phyloP scores from a whole-genome alignment of 2,329 filamentous ascomycete genomes.

The Alternaria rosae region DNA sequence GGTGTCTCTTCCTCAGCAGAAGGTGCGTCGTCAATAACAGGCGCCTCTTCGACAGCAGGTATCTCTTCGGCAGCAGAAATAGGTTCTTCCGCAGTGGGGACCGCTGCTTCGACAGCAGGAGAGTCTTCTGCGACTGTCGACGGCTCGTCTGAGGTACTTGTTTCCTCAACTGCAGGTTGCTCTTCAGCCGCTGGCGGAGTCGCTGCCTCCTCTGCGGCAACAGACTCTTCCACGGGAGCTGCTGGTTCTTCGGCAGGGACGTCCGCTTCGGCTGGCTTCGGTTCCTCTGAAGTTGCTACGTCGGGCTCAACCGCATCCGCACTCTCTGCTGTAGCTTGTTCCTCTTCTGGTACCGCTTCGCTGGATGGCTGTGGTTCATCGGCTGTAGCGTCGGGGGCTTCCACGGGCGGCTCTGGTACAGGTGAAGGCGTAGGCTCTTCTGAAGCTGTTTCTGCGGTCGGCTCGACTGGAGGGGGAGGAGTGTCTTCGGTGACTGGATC shows the following conservation, averaged over 20 bases:
- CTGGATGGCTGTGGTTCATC: neutral
- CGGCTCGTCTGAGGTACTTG: neutral
- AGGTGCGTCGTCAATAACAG: neutral
- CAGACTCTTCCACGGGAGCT: neutral
- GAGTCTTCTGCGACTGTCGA: neutral
- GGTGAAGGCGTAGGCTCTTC: too few species aligned
- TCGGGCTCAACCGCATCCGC: neutral
- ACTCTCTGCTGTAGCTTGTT: neutral
- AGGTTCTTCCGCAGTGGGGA: too few species aligned
- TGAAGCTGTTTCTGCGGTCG: neutral
- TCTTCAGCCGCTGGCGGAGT: neutral
- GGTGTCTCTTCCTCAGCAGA: neutral
- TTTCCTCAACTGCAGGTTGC: neutral
- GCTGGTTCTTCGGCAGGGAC: neutral
- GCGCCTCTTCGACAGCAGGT: neutral
- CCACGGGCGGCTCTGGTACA: neutral
- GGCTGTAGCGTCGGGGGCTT: neutral
- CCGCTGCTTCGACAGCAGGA: neutral
- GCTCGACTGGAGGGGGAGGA: neutral
- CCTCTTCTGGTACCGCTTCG: neutral
- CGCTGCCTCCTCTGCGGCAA: neutral
- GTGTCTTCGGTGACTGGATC: constrained; percentile 1
- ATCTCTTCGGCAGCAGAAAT: neutral
- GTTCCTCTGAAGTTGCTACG: neutral
- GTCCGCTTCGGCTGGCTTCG: neutral